Evolutionary conservation across 768 basidiomycete genomes (phyloP), one percentile per base, ranked within the genome.

Genomic region (Gyrodon lividus): DNA sequence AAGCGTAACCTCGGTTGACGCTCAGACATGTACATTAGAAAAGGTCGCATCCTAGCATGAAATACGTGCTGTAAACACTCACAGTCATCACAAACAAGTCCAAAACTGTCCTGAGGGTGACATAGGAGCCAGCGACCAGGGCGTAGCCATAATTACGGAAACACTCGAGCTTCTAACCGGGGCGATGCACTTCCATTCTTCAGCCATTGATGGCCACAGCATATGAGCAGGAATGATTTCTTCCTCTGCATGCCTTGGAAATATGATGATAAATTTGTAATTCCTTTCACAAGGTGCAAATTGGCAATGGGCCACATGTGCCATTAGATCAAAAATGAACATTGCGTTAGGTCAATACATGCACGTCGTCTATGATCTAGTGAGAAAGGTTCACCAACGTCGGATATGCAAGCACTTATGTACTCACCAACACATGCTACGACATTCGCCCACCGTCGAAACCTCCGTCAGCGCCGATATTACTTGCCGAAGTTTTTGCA

Each of bases 401-500:
- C 42, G 33, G 5, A 42, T 35, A 50, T 7, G 30, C 45, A 22
- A 49, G 13, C 44, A 40, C 49, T 41, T 31, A 50, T 35, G 48
- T 17, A 57, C 50, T 38, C 45, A 38, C 48, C 54, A 38, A 20
- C 20, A 55, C 14, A 5, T 23, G 49, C 72, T 62, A 70, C 52
- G 53, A 67, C 63, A 64, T 58, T 30, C 59, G 55, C 2, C 71
- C 59, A 17, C 72, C 71, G 35, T 66, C 59, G 46, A 67, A 72
- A 22, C 70, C 67, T 4, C 69, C 72, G 22, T 67, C 65, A 14
- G 69, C 76, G 57, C 70, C 69, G 31, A 84, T 82, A 54, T 79
- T 74, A 20, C 68, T 64, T n/a, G 85, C 85, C 50, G 79, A 81
- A 0, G 88, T 86, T 66, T 94, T 96, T 17, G 96, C 93, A 68